phyloP scores from a whole-genome alignment of 1,284 basidiomycete species.

The Neonothopanus nambi region DNA sequence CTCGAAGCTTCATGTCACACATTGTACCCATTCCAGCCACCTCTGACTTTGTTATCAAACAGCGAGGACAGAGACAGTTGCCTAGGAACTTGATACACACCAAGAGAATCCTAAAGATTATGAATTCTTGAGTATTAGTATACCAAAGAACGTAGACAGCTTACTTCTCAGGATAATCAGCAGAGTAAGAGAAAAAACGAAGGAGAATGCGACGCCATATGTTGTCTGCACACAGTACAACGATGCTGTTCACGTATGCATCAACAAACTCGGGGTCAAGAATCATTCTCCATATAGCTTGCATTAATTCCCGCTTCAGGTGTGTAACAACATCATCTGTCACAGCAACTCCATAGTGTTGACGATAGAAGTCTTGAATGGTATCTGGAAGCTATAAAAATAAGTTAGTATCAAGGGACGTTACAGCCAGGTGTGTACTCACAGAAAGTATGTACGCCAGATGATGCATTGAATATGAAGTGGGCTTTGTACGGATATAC shows the following conservation, averaged over 20 bases:
- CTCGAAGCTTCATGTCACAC: no score
- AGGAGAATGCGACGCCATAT: constrained; percentile 20
- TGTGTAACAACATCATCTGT: constrained; percentile 21
- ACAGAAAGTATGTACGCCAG: constrained; percentile 31
- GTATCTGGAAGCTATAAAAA: constrained; percentile 23
- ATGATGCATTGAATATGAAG: constrained; percentile 25
- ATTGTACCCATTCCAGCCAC: no score
- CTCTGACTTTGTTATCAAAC: no score
- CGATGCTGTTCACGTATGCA: constrained; percentile 28
- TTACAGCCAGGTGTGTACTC: constrained; percentile 16
- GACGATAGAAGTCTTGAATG: constrained; percentile 22
- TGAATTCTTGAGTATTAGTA: no score
- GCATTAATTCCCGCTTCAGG: constrained; percentile 29
- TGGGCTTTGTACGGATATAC: constrained; percentile 18
- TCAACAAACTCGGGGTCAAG: constrained; percentile 29
- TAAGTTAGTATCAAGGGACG: constrained; percentile 13
- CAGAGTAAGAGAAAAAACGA: constrained; percentile 26
- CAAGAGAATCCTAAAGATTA: no score
- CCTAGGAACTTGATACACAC: no score
- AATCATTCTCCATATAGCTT: constrained; percentile 26
- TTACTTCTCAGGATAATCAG: constrained; percentile 35
- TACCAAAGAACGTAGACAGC: no score
- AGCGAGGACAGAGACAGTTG: no score
- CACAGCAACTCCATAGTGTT: constrained; percentile 7
- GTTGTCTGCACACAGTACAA: constrained; percentile 24